Conservation (phyloP, 768 basidiomycete species). For the Auricularia cornea region DNA sequence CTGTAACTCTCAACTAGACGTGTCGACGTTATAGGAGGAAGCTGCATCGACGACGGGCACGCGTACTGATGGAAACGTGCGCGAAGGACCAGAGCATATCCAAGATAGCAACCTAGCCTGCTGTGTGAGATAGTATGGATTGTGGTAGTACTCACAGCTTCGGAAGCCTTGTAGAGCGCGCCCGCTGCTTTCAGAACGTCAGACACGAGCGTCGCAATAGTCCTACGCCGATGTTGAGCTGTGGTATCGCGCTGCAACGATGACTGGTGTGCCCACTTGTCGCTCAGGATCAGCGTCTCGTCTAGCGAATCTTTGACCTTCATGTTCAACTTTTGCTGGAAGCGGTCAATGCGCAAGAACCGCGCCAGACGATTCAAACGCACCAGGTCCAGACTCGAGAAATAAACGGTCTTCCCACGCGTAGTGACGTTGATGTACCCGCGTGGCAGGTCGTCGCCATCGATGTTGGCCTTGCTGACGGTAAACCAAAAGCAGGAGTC, state of each 20-base stretch:
- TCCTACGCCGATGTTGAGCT: slow-evolving; percentile 32
- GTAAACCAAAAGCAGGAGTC: slow-evolving; percentile 62
- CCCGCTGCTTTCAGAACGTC: slow-evolving; percentile 66
- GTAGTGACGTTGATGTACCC: slow-evolving; percentile 62
- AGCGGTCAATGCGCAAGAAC: neutral
- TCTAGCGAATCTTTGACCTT: slow-evolving; percentile 87
- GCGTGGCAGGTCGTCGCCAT: slow-evolving; percentile 48
- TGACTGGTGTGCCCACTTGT: slow-evolving; percentile 41
- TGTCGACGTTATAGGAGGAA: neutral
- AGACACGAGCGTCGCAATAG: slow-evolving; percentile 68
- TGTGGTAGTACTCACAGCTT: slow-evolving; percentile 49
- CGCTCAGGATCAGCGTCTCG: slow-evolving; percentile 79
- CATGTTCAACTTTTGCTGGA: slow-evolving; percentile 78
- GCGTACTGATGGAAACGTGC: slow-evolving; percentile 69
- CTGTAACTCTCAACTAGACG: slow-evolving; percentile 42
- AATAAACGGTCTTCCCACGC: slow-evolving; percentile 64
- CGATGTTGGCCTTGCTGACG: slow-evolving; percentile 59
- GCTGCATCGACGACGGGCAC: neutral
- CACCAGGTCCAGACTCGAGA: slow-evolving; percentile 78
- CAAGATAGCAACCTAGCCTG: slow-evolving; percentile 62
- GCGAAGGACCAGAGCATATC: slow-evolving; percentile 91
- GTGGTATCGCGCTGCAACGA: neutral
- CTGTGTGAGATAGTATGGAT: neutral
- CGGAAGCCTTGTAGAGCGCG: slow-evolving; percentile 81
- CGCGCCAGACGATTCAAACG: slow-evolving; percentile 20